A percentile compares a stretch with the other conserved stretches of the same genome.
Conservation (phyloP, 441 rosid genomes). For the Macaranga tanarius region DNA sequence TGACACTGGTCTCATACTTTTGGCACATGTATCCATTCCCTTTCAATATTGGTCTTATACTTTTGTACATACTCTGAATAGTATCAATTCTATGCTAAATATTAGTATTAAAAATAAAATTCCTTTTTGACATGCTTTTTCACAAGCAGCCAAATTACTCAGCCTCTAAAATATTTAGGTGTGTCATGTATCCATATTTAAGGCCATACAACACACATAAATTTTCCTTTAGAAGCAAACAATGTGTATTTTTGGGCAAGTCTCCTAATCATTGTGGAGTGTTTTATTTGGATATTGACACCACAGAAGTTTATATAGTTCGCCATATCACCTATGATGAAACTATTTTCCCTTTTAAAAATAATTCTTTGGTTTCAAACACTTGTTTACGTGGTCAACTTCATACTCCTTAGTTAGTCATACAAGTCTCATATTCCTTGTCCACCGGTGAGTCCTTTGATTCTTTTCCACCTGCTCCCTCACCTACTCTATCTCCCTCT, state of each 20-base stretch:
- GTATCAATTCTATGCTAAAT: not conserved
- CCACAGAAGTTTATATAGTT: not conserved
- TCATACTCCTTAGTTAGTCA: no score
- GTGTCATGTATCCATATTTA: not conserved
- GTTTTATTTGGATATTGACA: not conserved
- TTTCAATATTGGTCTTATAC: not conserved
- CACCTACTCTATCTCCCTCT: no score
- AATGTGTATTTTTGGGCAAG: not conserved
- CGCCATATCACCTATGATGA: not conserved
- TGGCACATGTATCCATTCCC: not conserved
- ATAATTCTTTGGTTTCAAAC: no score
- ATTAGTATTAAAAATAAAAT: no score
- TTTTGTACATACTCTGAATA: not conserved
- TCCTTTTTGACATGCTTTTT: not conserved
- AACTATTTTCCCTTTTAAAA: not conserved
- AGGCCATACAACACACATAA: not conserved
- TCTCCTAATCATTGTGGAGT: not conserved
- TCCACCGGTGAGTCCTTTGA: no score
- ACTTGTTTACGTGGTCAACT: no score
- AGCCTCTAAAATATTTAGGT: not conserved
- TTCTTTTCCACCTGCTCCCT: no score
- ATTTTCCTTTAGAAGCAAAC: not conserved
- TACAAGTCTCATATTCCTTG: no score
- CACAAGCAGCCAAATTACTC: not conserved
- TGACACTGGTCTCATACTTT: not conserved